Conservation (phyloP, 2,329 filamentous ascomycete species). For the Cercospora brassicicola region DNA sequence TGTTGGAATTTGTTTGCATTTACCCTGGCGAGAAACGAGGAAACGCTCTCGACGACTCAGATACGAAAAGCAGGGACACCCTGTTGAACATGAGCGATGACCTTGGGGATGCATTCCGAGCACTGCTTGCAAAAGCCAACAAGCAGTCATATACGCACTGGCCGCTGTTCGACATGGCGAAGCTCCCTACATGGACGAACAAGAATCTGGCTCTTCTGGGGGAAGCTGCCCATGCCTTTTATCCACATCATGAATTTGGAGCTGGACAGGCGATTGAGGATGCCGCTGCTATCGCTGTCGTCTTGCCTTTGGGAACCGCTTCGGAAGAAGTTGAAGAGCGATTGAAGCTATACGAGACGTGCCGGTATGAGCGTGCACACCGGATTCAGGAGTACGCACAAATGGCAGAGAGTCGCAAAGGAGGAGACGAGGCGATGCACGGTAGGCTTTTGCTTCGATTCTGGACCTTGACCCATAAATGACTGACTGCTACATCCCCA, state of each 20-base stretch:
- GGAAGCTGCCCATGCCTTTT: conserved; percentile 68
- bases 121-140: conserved; percentile 44
- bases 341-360: conserved; percentile 58
- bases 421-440: neutral
- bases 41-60: neutral
- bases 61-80: neutral
- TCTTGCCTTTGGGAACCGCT: conserved; percentile 53
- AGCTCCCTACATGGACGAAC: conserved; percentile 57
- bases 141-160: conserved; percentile 53
- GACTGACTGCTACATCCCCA: neutral
- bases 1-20: conserved; percentile 51
- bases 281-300: conserved; percentile 57
- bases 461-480: neutral
- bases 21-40: conserved; percentile 35
- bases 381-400: neutral
- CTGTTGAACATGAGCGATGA: conserved; percentile 19
- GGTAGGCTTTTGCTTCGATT: neutral
- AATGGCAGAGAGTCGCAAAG: neutral
- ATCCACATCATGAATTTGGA: conserved; percentile 63
- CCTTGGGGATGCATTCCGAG: conserved; percentile 39
- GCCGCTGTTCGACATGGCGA: conserved; percentile 63
- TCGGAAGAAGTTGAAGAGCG: conserved; percentile 54
- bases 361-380: conserved; percentile 58
- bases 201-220: conserved; percentile 60
- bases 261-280: conserved; percentile 68